Percentiles rank a stretch among this genome's conserved stretches.
Conservation (phyloP, 805 yeast species). For the Teunomyces tritomae region DNA sequence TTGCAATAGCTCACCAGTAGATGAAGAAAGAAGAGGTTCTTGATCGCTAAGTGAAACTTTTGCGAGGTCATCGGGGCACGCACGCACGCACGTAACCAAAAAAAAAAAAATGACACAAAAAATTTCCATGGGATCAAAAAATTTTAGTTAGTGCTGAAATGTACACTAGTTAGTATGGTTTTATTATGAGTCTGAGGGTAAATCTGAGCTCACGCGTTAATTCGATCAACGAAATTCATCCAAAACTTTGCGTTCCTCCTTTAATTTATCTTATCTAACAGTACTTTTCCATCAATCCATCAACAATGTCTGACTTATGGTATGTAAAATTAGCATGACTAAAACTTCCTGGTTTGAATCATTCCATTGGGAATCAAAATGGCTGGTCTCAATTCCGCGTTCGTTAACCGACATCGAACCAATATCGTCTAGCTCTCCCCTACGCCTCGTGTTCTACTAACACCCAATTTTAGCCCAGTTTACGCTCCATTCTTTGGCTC, state of each 20-base stretch:
- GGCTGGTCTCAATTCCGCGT: background rate
- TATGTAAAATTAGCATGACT: slow-evolving; percentile 37
- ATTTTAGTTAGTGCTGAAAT: background rate
- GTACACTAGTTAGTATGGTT: background rate
- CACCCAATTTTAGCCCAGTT: slow-evolving; percentile 25
- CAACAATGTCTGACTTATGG: slow-evolving; percentile 72
- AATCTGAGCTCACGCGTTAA: background rate
- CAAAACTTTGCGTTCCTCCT: slow-evolving; percentile 4
- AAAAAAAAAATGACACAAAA: background rate
- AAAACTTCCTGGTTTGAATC: background rate
- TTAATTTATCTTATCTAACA: slow-evolving; percentile 3
- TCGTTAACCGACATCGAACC: background rate
- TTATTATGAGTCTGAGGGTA: background rate
- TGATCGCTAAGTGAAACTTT: slow-evolving; percentile 1
- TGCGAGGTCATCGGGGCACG: slow-evolving; percentile 1
- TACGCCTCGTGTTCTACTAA: slow-evolving; percentile 13
- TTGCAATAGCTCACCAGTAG: slow-evolving; percentile 31
- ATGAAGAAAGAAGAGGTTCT: background rate
- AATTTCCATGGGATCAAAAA: background rate
- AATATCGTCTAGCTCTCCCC: background rate
- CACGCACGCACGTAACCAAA: too few species aligned
- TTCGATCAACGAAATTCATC: slow-evolving; percentile 4
- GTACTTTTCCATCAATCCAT: slow-evolving; percentile 8
- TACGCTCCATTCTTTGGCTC: slow-evolving; percentile 92
- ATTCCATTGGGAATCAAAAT: background rate